Base-by-base conservation (phyloP, 2,329 filamentous ascomycete genomes). In the Mollisia scopiformis region DNA sequence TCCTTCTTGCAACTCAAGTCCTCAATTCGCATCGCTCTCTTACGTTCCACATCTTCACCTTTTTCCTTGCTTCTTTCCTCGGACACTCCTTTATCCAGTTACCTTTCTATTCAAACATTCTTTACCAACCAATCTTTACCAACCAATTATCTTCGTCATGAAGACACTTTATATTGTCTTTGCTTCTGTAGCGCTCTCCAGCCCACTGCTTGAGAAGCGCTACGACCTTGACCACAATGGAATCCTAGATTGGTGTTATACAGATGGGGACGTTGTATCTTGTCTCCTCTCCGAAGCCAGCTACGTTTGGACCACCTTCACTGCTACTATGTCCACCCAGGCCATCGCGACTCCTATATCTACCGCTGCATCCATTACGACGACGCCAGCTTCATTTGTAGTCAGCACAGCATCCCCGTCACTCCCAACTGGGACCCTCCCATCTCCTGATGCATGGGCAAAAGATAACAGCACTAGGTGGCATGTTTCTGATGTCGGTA, bases 401-500 rank as follows among this genome's bases (percentile, higher is more conserved):
- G n/a, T n/a, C n/a, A n/a, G n/a, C n/a, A n/a, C 35, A 0, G 27
- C 52, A 30, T 21, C 16, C 7, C 5, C 23, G 23, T 23, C 52
- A 5, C n/a, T 8, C 10, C 14, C 25, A 47, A 27, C 37, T 27
- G 41, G 39, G 11, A 35, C 54, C 19, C 53, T 47, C 8, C 41
- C 54, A 6, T 16, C 19, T 30, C 54, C 54, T 8, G 30, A 25
- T n/a, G 35, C 11, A 6, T 56, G 47, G n/a, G 27, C 39, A 13
- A 16, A 27, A 16, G 39, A 56, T 16, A 47, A 56, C 13, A n/a
- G n/a, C 28, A 56, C 39, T 13, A 56, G 49, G 25, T 56, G 54
- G 54, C 31, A 5, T 41, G 37, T 56, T 41, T 47, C 41, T 2
- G 16, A 23, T n/a, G 28, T 56, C 2, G 54, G 41, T 28, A 33